Conservation (phyloP, 257 asterid genomes). For the Penstemon barbatus region DNA sequence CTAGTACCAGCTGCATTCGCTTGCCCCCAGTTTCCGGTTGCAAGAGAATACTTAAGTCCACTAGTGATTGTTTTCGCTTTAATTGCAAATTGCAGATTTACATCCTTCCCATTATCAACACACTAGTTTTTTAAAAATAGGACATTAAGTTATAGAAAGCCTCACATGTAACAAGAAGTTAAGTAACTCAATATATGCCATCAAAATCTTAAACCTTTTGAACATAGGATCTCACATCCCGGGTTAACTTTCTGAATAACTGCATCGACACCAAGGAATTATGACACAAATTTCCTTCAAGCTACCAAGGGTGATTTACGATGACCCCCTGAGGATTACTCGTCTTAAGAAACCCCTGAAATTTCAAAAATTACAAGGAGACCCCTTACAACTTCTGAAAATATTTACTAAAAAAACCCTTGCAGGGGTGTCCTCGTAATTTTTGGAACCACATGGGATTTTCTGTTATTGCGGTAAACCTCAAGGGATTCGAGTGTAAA, state of each 20-base stretch:
- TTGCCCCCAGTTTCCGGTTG: constrained; percentile 98
- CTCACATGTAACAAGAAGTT: constrained; percentile 18
- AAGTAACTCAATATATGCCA: constrained; percentile 10
- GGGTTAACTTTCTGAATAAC: constrained; percentile 73
- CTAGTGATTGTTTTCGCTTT: constrained; percentile 83
- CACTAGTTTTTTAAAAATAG: constrained; percentile 33
- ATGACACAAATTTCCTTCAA: constrained; percentile 15
- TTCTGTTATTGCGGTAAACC: no score
- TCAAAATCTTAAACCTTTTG: constrained; percentile 58
- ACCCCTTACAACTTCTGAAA: no score
- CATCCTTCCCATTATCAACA: constrained; percentile 83
- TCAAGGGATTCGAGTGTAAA: no score
- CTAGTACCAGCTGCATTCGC: constrained; percentile 95
- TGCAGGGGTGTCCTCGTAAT: no score
- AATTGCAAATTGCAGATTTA: constrained; percentile 80
- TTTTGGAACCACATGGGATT: no score
- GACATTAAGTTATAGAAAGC: constrained; percentile 5
- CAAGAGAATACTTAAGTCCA: constrained; percentile 91
- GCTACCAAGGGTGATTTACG: background rate
- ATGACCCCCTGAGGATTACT: no score
- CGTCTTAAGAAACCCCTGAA: no score
- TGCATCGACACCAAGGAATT: constrained; percentile 35
- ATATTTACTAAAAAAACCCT: no score
- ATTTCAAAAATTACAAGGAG: no score
- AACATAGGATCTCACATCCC: constrained; percentile 79